Evolutionary conservation across 768 basidiomycete species (phyloP), one percentile per base, ranked within the genome.

Genomic region (Xerocomus spinulosus): DNA sequence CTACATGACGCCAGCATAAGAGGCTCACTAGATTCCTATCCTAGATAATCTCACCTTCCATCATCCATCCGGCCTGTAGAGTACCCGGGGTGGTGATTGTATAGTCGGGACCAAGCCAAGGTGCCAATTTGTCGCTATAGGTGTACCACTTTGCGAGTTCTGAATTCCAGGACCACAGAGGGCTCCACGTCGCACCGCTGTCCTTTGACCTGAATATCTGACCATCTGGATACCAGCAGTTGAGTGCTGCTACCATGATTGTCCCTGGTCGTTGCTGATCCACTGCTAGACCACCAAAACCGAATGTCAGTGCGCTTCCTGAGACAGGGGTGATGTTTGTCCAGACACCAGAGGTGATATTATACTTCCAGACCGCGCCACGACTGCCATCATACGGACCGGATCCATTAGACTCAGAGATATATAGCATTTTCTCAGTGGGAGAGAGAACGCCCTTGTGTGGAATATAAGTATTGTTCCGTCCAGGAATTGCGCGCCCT

Each of bases 11-110:
- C 10, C 37, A 14, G 12, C 8, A n/a, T 40, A 15, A 38, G 37
- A 48, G 8, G 14, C 24, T 17, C 5, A 28, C 17, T 21, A 1
- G 13, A 29, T 42, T 18, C 29, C 13, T 6, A 8, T 12, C 2
- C 10, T 13, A 21, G 29, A 34, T 10, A 9, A 42, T 8, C 64
- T 39, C 49, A 69, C 80, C 65, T 70, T 85, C 82, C 76, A 85
- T 83, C 82, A 83, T 83, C 82, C 82, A 84, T 9, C 83, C 82
- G 39, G 82, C 75, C 50, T 81, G 81, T 44, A 73, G 60, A 33
- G 69, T 67, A 5, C 75, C 75, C 14, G 69, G 58, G 18, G 65
- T 71, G 2, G 67, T 70, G n/a, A 74, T 70, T 8, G 74, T 74
- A 49, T 63, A 68, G 50, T 74, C 69, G 8, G 73, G 72, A 17